Base-by-base conservation (phyloP, 306 rosid species). In the Corylus americana region DNA sequence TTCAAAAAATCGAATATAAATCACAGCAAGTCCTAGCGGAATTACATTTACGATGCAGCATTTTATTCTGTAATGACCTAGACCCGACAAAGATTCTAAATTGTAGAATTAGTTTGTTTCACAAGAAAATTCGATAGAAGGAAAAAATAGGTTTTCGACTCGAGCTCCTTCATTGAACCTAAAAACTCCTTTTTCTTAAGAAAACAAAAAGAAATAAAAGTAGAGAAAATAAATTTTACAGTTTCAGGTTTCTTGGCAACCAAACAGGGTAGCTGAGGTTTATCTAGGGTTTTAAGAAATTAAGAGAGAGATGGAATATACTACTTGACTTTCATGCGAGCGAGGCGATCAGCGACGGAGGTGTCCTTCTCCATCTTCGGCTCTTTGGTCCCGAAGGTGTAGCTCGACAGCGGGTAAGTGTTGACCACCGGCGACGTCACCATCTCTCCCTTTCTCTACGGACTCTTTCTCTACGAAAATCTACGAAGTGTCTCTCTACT, bases 321-420 rank as follows among this genome's bases (percentile, higher is more conserved):
- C 12, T 59, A 93, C 99, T 95, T 96, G 96, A 96, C 89, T 93
- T 96, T 96, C 99, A 96, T 96, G 25, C 99, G 98, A 79, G 99
- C 99, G 4, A 96, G 98, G 73, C 99, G 98, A 90, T 96, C 99
- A 5, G 99, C 99, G 68, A 96, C 99, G 69, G 99, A 96, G 80
- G 99, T 96, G 73, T 96, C 99, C 82, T 96, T 96, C 91, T 96
- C 99, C 94, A 96, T 91, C 89, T 96, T 96, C 59, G 99, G 98
- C 86, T 96, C 99, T 87, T 96, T 96, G 48, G 99, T 96, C 5
- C 99, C 99, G 86, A 96, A 96, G 50, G 99, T 96, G 88, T 96
- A 96, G 92, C 99, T 96, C 47, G 97, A 91, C 18, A 96, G 88
- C 4, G 99, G 99, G 79, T 96, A 96, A 0, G 99, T 96, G 82